These are phyloP conservation scores for Kwoniella mangroviensis DNA, from an alignment of 768 basidiomycete genomes.

Conservation along the genomic window DNA sequence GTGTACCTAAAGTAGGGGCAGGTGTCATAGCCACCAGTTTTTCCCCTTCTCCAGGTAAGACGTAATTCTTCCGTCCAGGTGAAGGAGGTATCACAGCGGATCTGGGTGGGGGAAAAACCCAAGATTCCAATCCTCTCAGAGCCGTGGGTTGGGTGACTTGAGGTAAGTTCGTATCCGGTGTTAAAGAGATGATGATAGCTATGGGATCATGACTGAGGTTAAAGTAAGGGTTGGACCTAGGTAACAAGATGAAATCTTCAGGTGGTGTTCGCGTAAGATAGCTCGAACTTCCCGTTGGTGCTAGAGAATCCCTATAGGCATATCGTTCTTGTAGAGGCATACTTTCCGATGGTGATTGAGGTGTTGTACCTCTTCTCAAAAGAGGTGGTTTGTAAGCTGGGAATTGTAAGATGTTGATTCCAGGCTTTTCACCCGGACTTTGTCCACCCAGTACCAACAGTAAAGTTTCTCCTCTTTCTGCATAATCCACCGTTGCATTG, in stretches of 20 bases:
- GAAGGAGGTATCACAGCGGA: slow-evolving; percentile 42
- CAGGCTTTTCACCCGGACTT: slow-evolving; percentile 63
- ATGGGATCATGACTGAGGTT: slow-evolving; percentile 70
- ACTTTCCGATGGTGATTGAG: slow-evolving; percentile 46
- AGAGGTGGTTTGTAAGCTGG: slow-evolving; percentile 60
- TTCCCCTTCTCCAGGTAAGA: slow-evolving; percentile 48
- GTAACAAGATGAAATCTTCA: slow-evolving; percentile 81
- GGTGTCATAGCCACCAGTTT: slow-evolving; percentile 55
- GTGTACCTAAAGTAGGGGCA: slow-evolving; percentile 38
- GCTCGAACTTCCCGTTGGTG: slow-evolving; percentile 61
- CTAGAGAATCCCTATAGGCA: slow-evolving; percentile 68
- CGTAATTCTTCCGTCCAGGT: slow-evolving; percentile 55
- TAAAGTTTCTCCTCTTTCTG: slow-evolving; percentile 71
- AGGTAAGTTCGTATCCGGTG: slow-evolving; percentile 58
- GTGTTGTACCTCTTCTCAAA: slow-evolving; percentile 31
- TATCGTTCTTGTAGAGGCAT: slow-evolving; percentile 63
- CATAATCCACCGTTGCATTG: slow-evolving; percentile 55
- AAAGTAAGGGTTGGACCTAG: slow-evolving; percentile 72
- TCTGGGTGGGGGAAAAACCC: slow-evolving; percentile 72
- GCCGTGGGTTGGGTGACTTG: slow-evolving; percentile 50
- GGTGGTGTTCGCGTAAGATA: slow-evolving; percentile 67
- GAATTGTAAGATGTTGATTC: slow-evolving; percentile 72
- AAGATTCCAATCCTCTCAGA: slow-evolving; percentile 66
- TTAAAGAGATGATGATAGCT: slow-evolving; percentile 69
- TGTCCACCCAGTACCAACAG: slow-evolving; percentile 80